A percentile compares a stretch with the other conserved stretches of the same genome.
Conservation (phyloP, 371 early-diverging fungal genomes). For the Batkoa obscura region DNA sequence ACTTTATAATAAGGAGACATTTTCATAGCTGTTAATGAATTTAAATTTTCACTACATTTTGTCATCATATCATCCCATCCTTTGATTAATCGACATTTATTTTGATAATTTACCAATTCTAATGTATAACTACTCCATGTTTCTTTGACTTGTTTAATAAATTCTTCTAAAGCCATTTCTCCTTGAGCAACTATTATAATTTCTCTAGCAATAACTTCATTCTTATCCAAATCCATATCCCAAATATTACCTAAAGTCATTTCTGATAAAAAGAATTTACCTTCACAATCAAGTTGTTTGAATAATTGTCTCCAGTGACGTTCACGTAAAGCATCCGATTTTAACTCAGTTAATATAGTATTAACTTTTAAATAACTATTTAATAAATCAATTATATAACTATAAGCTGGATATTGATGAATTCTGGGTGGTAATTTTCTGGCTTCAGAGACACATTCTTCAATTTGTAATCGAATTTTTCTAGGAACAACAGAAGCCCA, state of each 20-base stretch:
- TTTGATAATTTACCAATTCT: conserved; percentile 91
- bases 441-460: conserved; percentile 55
- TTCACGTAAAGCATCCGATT: conserved; percentile 88
- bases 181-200: conserved; percentile 87
- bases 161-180: conserved; percentile 97
- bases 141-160: conserved; percentile 79
- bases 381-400: conserved; percentile 74
- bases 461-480: conserved; percentile 72
- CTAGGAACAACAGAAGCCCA: conserved; percentile 83
- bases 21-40: conserved; percentile 90
- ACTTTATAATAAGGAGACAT: conserved; percentile 91
- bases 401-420: conserved; percentile 95
- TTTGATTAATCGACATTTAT: conserved; percentile 84
- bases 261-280: conserved; percentile 44
- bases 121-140: conserved; percentile 82
- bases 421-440: conserved; percentile 87
- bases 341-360: conserved; percentile 67
- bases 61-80: conserved; percentile 96
- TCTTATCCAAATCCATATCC: conserved; percentile 77
- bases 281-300: conserved; percentile 57
- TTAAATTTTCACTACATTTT: conserved; percentile 88
- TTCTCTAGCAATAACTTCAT: conserved; percentile 66
- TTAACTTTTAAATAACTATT: conserved; percentile 63
- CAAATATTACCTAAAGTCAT: conserved; percentile 90
- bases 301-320: conserved; percentile 93